Base-by-base conservation (phyloP, 176 grass and related monocot genomes). In the Otatea glauca region DNA sequence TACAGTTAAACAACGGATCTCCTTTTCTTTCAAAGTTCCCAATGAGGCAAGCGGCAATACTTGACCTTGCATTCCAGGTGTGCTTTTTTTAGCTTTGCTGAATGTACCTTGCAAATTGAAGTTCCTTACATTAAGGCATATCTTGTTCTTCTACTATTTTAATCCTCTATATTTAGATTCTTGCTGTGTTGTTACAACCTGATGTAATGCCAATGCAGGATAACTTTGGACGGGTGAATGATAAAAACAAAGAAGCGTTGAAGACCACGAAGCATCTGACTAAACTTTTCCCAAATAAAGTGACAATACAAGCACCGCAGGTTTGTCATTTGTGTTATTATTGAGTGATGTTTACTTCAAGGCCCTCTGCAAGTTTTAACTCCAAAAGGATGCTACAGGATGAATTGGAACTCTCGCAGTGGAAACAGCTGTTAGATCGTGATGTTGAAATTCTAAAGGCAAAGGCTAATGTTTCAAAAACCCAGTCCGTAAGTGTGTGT, bases 221-320 rank as follows among this genome's bases (percentile, higher is more conserved):
- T 89, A 79, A 67, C 70, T 98, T 95, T 59, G 86, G 90, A 68
- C 89, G 88, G 70, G 70, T 73, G 65, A 92, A 83, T 85, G 96
- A 98, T 65, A 98, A 94, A 90, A 95, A 81, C 32, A 98, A 98
- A 92, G 93, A 98, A 75, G 84, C 89, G 27, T 79, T 79, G 54
- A 95, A 95, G 78, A 85, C 80, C 56, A 86, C 87, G 27, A 98
- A 95, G 74, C 93, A 95, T 88, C 70, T 98, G 9, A 86, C 88
- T 76, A 95, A 95, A 79, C 84, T 95, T 85, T 95, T 98, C 86
- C 96, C 93, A 51, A 95, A 93, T 81, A 98, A 95, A 86, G 89
- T 95, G 84, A 92, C 89, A 34, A 90, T 95, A 48, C 91, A 95
- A 51, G 37, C 86, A 87, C 96, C 96, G n/a, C 91, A 92, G 91